phyloP scores from a whole-genome alignment of 2,329 filamentous ascomycete species.

The Purpureocillium lavendulum region DNA sequence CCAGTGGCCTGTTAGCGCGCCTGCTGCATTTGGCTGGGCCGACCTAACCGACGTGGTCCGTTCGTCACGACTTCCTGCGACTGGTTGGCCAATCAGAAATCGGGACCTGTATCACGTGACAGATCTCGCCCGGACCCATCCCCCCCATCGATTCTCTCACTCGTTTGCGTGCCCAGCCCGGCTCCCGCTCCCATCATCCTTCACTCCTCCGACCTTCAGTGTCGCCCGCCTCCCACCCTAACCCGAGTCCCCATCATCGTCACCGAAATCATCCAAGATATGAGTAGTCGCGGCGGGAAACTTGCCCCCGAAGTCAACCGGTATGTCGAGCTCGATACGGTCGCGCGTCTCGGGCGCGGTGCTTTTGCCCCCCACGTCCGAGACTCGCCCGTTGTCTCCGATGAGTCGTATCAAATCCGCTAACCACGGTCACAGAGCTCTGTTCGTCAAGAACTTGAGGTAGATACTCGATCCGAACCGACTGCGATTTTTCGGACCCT shows the following conservation, averaged over 20 bases:
- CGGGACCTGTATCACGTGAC: too few species aligned
- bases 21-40: too few species aligned
- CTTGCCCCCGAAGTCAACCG: conserved; percentile 99
- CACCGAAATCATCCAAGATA: conserved; percentile 54
- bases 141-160: too few species aligned
- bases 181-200: too few species aligned
- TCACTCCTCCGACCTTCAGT: background rate
- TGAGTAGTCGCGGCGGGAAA: conserved; percentile 95
- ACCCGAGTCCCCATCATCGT: conserved; percentile 21
- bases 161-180: too few species aligned
- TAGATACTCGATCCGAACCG: conserved; percentile 26
- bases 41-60: too few species aligned
- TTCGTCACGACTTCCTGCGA: too few species aligned
- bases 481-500: background rate
- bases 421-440: conserved; percentile 59
- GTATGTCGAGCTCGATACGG: conserved; percentile 40
- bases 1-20: too few species aligned
- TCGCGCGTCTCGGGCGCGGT: background rate
- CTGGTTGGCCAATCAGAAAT: too few species aligned
- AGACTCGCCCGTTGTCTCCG: background rate
- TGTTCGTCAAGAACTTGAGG: conserved; percentile 99
- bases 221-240: conserved; percentile 9
- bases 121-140: too few species aligned
- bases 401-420: conserved; percentile 9
- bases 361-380: conserved; percentile 1